Evolutionary conservation across 805 yeast species (phyloP).

Genomic region (Candida silvicultrix): DNA sequence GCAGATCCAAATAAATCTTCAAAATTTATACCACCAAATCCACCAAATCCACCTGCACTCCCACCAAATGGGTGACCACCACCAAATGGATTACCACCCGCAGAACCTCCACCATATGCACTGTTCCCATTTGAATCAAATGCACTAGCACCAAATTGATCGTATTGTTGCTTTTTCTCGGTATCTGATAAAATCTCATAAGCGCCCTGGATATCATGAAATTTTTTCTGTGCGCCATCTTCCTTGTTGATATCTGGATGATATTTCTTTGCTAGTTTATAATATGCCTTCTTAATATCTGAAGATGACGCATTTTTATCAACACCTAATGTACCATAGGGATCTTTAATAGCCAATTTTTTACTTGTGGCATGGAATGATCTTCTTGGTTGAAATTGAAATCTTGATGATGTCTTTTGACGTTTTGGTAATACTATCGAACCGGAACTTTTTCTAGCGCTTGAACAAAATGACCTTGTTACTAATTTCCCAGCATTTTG

Average conservation of each 20-base stretch:
- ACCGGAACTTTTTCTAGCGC: neutral
- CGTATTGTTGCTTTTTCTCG: conserved; percentile 80
- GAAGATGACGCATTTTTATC: conserved; percentile 60
- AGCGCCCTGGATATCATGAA: conserved; percentile 91
- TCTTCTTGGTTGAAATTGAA: conserved; percentile 1
- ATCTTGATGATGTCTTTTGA: neutral
- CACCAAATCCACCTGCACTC: conserved; percentile 31
- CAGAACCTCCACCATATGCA: conserved; percentile 38
- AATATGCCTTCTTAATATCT: conserved; percentile 94
- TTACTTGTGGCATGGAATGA: conserved; percentile 38
- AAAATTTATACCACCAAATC: conserved; percentile 34
- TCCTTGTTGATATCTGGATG: conserved; percentile 98
- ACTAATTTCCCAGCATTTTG: neutral
- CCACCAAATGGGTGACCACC: conserved; percentile 57
- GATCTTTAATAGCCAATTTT: conserved; percentile 46
- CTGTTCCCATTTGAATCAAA: conserved; percentile 58
- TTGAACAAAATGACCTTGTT: neutral
- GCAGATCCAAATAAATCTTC: conserved; percentile 60
- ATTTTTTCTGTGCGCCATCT: conserved; percentile 76
- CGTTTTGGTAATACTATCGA: neutral
- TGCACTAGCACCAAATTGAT: conserved; percentile 86
- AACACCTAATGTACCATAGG: conserved; percentile 81
- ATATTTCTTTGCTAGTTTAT: conserved; percentile 84
- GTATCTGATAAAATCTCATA: conserved; percentile 88
- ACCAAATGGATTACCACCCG: conserved; percentile 37